Conservation (phyloP, 2,329 filamentous ascomycete genomes). For the Penicillium sp. region DNA sequence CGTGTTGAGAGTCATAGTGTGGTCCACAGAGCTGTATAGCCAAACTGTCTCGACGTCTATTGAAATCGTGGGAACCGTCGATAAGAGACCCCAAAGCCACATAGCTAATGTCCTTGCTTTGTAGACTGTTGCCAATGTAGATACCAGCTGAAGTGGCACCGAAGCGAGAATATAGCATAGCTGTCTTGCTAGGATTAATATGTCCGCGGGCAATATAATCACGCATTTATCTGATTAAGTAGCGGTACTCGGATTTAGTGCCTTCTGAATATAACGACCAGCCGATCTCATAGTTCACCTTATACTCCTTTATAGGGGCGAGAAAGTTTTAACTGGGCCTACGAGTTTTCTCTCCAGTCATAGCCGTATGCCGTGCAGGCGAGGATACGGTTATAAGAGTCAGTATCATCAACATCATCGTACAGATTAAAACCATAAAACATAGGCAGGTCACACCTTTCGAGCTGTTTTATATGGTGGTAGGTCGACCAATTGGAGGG, state of each 20-base stretch:
- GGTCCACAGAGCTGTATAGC: slow-evolving; percentile 42
- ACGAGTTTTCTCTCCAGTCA: not conserved
- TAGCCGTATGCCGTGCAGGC: slow-evolving; percentile 33
- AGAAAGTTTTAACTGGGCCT: not conserved
- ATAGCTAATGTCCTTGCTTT: not conserved
- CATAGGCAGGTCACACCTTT: slow-evolving; percentile 31
- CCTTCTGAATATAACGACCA: slow-evolving; percentile 26
- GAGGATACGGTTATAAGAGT: slow-evolving; percentile 31
- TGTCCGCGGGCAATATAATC: slow-evolving; percentile 30
- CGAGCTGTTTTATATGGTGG: slow-evolving; percentile 25
- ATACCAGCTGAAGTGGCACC: not conserved
- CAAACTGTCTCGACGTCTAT: slow-evolving; percentile 29
- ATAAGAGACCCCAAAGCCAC: slow-evolving; percentile 33
- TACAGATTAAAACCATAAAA: slow-evolving; percentile 40
- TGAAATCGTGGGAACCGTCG: slow-evolving; percentile 23
- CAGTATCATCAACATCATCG: slow-evolving; percentile 35
- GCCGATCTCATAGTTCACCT: slow-evolving; percentile 20
- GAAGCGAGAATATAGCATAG: not conserved
- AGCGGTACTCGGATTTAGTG: slow-evolving; percentile 22
- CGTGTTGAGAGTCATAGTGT: slow-evolving; percentile 32
- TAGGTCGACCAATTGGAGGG: slow-evolving; percentile 25
- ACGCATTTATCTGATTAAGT: slow-evolving; percentile 31
- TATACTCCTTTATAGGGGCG: not conserved
- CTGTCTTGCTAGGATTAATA: slow-evolving; percentile 18
- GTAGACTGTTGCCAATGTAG: not conserved